A percentile compares a stretch with the other conserved stretches of the same genome.
Conservation (phyloP, 345 rosid genomes). For the Populus euphratica region DNA sequence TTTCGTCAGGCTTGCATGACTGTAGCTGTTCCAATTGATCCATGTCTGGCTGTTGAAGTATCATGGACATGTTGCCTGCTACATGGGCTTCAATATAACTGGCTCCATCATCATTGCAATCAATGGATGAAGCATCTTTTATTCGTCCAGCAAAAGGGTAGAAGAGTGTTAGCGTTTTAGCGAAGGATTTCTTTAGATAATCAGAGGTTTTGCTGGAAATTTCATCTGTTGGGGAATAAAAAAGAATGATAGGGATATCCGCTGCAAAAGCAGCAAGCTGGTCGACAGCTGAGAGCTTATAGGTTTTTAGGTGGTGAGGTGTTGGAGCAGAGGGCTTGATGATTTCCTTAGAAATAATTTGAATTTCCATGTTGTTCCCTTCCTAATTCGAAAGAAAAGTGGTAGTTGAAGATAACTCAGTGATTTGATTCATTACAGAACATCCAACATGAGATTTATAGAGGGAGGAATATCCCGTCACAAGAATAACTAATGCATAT, state of each 20-base stretch:
- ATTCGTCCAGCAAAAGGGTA: conserved; percentile 14
- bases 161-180: conserved; percentile 3
- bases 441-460: no score
- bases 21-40: background rate
- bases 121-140: background rate
- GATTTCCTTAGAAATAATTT: no score
- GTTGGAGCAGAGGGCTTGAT: no score
- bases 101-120: conserved; percentile 16
- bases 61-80: conserved; percentile 4
- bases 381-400: no score
- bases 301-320: no score
- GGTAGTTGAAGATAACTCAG: no score
- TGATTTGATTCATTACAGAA: no score
- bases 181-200: conserved; percentile 2
- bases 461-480: no score
- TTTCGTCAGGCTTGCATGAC: background rate
- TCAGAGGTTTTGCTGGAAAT: background rate
- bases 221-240: background rate
- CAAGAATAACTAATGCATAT: no score
- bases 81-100: background rate
- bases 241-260: background rate
- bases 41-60: conserved; percentile 1
- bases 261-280: no score
- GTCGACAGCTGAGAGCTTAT: no score
- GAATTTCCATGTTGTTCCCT: no score